Evolutionary conservation across 2,329 filamentous ascomycete species (phyloP).

Genomic region (Neofusicoccum sp.): DNA sequence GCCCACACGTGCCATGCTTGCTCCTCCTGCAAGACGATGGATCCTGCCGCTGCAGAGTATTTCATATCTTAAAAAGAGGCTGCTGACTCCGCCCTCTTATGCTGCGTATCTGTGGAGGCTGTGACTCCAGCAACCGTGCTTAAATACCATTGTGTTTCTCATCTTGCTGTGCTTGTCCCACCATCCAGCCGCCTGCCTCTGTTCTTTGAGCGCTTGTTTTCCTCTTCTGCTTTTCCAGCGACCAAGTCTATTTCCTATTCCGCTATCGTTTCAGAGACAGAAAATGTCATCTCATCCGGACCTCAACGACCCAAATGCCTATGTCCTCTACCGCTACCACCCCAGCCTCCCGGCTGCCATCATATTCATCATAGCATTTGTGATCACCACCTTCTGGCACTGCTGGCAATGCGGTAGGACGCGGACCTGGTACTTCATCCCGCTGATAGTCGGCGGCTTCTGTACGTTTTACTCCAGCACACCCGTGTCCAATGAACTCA

Average conservation of each 20-base stretch:
- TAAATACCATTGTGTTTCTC: too few relatives aligned
- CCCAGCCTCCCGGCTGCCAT: conserved; percentile 30
- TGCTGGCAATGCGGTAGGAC: conserved; percentile 1
- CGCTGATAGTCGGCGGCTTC: neutral
- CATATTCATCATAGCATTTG: conserved; percentile 24
- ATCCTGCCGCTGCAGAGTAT: too few relatives aligned
- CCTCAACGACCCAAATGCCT: conserved; percentile 4
- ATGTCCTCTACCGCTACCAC: conserved; percentile 31
- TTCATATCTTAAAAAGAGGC: too few relatives aligned
- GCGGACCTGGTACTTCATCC: conserved; percentile 7
- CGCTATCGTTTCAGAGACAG: too few relatives aligned
- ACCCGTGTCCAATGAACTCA: neutral
- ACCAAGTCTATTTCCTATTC: neutral
- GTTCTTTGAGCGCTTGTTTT: neutral
- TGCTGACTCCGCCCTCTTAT: conserved; percentile 18
- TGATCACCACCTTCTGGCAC: neutral
- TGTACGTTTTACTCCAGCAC: neutral
- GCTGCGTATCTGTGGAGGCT: neutral
- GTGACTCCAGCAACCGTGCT: neutral
- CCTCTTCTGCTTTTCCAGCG: neutral
- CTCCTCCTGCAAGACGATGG: neutral
- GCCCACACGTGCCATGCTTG: neutral
- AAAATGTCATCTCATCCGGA: conserved; percentile 3
- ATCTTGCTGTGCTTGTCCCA: too few relatives aligned
- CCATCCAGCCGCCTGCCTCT: too few relatives aligned